Percentiles rank a stretch among this genome's conserved stretches.
phyloP scores from a whole-genome alignment of 306 rosid genomes.

The Lagenaria siceraria region DNA sequence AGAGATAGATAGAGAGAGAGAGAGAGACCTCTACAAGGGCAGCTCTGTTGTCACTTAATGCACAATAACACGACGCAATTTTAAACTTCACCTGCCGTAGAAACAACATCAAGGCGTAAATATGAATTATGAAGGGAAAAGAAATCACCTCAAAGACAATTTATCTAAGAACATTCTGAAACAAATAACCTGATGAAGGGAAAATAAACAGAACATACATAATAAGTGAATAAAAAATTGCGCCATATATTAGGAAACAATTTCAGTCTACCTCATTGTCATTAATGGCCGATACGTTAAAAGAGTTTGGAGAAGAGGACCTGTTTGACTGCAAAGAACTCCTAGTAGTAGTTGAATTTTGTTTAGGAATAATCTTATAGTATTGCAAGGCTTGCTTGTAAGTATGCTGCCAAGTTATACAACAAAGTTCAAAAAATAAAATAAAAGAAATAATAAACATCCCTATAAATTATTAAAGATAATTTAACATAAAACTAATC shows the following conservation, averaged over 20 bases:
- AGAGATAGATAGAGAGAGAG: conserved; percentile 10
- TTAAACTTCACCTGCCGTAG: conserved; percentile 81
- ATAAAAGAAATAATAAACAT: background rate
- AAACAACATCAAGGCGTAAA: conserved; percentile 1
- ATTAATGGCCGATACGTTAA: conserved; percentile 53
- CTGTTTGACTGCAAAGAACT: conserved; percentile 61
- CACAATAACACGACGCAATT: conserved; percentile 70
- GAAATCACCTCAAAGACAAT: background rate
- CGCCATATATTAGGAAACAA: background rate
- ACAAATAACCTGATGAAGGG: background rate
- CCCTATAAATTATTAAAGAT: background rate
- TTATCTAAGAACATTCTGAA: background rate
- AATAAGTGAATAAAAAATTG: conserved; percentile 1
- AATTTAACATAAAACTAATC: background rate
- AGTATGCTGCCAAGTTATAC: conserved; percentile 43
- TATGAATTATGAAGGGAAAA: conserved; percentile 1
- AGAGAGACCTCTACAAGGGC: conserved; percentile 71
- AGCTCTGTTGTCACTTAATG: conserved; percentile 62
- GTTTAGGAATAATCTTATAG: conserved; percentile 70
- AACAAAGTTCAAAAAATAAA: background rate
- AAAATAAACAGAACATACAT: background rate
- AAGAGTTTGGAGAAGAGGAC: conserved; percentile 82
- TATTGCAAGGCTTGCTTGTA: conserved; percentile 83
- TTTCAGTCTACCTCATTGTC: conserved; percentile 68
- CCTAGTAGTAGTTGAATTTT: conserved; percentile 43